Evolutionary conservation across 495 filamentous ascomycete genomes (phyloP), one percentile per base, ranked within the genome.

Genomic region (Penicillium tannophilum): DNA sequence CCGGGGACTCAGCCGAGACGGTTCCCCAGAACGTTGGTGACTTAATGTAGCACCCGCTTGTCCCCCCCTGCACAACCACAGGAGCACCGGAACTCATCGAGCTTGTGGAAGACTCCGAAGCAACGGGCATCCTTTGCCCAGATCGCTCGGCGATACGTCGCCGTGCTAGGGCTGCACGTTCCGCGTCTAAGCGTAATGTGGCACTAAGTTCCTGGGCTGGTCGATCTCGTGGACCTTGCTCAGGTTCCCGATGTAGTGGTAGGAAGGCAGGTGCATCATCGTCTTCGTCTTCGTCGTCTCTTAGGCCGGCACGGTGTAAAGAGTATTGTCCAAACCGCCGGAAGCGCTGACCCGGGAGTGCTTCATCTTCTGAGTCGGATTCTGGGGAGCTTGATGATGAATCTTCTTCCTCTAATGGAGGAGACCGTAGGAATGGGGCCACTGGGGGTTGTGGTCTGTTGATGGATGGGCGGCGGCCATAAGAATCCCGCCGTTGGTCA

Each of bases 211-310:
- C 86, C 43, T 83, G 78, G 42, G 49, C 66, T 1, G 71, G 56
- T 6, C 67, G 59, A 7, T 67, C 68, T 14, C 63, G 66, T 24
- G 69, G 53, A 1, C 55, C 60, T 23, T 59, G 61, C 33, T 54
- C 72, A 33, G 49, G 63, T 19, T 66, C 72, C 33, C 61, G 74
- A 39, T 56, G 65, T 62, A 90, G 84, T 1, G 92, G 91, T 3
- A 94, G 80, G 64, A 93, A 96, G 1, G 89, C 86, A 1, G 90
- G 89, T 0, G 77, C 71, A 31, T 84, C 82, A 41, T 84, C 82
- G 9, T 82, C 79, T 9, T 81, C 77, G 35, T 78, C 73, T 6
- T 79, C 72, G 11, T 76, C 73, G 50, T 76, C 76, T 9, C 69
- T 61, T 1, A 76, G 51, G 10, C 73, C 65, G 0, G 68, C 62